These are phyloP conservation scores for Lolium perenne DNA, from an alignment of 176 grass and related monocot species.

Conservation along the genomic window DNA sequence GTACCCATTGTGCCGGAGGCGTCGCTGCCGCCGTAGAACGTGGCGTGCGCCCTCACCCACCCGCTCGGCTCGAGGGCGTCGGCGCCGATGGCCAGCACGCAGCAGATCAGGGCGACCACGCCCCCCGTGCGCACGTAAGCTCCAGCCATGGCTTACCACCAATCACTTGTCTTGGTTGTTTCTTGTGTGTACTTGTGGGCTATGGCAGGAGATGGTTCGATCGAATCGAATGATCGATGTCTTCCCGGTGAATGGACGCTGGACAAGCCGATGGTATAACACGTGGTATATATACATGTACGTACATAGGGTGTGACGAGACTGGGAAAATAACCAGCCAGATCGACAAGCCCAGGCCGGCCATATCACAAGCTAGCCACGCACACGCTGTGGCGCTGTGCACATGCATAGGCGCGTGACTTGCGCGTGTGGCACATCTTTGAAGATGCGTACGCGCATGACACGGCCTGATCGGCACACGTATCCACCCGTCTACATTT, in stretches of 20 bases:
- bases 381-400: background rate
- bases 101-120: background rate
- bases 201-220: background rate
- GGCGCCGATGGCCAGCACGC: background rate
- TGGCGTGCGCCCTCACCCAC: slow-evolving; percentile 51
- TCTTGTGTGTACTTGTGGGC: background rate
- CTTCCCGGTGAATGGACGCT: background rate
- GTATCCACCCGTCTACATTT: background rate
- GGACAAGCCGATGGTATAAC: background rate
- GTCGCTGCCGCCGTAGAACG: slow-evolving; percentile 67
- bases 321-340: too few species aligned
- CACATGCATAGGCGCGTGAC: slow-evolving; percentile 35
- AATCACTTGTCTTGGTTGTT: too few species aligned
- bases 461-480: background rate
- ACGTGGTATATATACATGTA: background rate
- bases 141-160: slow-evolving; percentile 8
- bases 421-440: slow-evolving; percentile 17
- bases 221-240: background rate
- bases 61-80: slow-evolving; percentile 8
- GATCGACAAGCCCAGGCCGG: background rate
- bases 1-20: slow-evolving; percentile 75
- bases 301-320: background rate
- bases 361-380: background rate
- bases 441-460: background rate
- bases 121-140: background rate